Base-by-base conservation (phyloP, 768 basidiomycete genomes). In the Psilocybe tampanensis region DNA sequence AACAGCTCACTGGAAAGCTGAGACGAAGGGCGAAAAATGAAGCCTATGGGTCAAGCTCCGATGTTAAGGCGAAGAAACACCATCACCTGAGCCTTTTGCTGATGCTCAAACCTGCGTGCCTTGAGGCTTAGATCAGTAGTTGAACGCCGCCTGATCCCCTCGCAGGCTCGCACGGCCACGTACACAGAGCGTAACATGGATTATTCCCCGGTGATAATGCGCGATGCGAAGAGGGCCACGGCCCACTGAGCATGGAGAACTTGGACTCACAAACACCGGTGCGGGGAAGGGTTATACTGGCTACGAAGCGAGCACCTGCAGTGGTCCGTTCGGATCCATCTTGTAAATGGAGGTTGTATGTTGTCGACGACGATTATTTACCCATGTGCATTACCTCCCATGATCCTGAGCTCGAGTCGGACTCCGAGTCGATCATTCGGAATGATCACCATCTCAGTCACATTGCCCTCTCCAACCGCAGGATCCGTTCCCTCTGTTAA, bases 151-250 rank as follows among this genome's bases (percentile, higher is more conserved):
- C 24, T 22, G 45, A 26, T 24, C 8, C 15, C 23, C 45, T n/a
- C n/a, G n/a, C n/a, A n/a, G n/a, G n/a, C n/a, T n/a, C 23, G 23
- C 23, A 22, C 41, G n/a, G 17, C 29, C 23, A 47, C 17, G 23
- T 23, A 22, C 45, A 23, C 45, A 47, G 23, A 49, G 26, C 32
- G 26, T 19, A 49, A n/a, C 8, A 3, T 26, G 18, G 8, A 33
- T 49, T 18, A 32, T 49, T 49, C 26, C 15, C 47, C 47, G 47
- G 47, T 19, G 26, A 49, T 49, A 49, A 32, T 49, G 47, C 47
- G 47, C 33, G 47, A 49, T 24, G 24, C 36, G 36, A n/a, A 39
- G 36, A 39, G 36, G 29, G n/a, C n/a, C n/a, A n/a, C n/a, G n/a
- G n/a, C n/a, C 29, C 29, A 29, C 29, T 9, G 29, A 29, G 29